Base-by-base conservation (phyloP, 768 basidiomycete genomes). In the Suillus ampliporus region DNA sequence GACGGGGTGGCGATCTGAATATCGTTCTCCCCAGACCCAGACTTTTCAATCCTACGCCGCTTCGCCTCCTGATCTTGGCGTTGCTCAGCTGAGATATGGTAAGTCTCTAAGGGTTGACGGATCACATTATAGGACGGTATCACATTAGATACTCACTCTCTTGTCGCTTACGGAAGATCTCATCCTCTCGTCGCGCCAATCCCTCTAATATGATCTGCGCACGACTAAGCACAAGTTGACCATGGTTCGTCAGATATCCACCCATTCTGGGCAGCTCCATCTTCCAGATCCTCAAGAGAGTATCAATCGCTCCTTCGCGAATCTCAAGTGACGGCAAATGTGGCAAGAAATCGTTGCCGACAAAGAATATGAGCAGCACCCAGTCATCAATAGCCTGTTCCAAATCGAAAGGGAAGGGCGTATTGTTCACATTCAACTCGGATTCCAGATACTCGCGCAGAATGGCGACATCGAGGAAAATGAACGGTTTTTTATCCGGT, bases 341-440 rank as follows among this genome's bases (percentile, higher is more conserved):
- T 23, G 97, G 97, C 70, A 99, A 84, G 58, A 85, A 99, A 96
- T 82, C 95, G 81, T 99, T 99, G 69, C 97, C 97, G 75, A 99
- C 97, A 78, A 99, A 98, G 88, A 99, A 99, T 69, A 99, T 99
- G 72, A 99, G 87, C 72, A 99, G 88, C 69, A 99, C 94, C 97
- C 97, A 99, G 77, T 99, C 97, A 85, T 99, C 97, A 77, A 99
- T 92, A 41, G 97, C 95, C 77, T 91, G 89, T 78, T 99, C 97
- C 76, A 98, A 83, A 71, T 92, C 88, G 85, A 97, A 98, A 37
- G 90, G 88, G 80, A 97, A 95, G 2, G 89, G 80, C 19, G 84
- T 77, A 64, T 85, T 79, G n/a, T 89, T 81, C 37, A 97, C 84
- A 78, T 94, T 88, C 67, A 99, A 89, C 76, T 99, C 97, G 74